These are phyloP conservation scores for Dictyostelium firmibasis DNA, from an alignment of 78 protist species.

Conservation along the genomic window DNA sequence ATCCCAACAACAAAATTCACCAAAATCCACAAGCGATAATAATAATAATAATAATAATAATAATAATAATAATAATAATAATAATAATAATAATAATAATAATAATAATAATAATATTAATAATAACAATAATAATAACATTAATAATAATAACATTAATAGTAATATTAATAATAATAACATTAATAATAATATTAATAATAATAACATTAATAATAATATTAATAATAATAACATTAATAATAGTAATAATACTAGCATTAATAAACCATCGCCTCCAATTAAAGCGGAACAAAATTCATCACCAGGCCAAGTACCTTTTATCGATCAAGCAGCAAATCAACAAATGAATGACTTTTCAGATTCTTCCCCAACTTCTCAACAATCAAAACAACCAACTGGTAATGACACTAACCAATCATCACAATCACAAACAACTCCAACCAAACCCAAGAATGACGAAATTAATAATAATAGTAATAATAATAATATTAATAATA, in stretches of 20 bases:
- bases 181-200: too few species aligned
- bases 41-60: background rate
- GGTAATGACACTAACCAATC: background rate
- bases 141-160: too few species aligned
- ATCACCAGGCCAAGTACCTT: slow-evolving; percentile 1
- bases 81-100: background rate
- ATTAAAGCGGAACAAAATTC: background rate
- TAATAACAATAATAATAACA: too few species aligned
- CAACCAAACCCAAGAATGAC: background rate
- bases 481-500: background rate
- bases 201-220: too few species aligned
- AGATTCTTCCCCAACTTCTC: background rate
- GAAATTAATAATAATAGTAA: background rate
- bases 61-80: background rate
- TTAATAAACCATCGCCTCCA: background rate
- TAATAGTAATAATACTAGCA: background rate
- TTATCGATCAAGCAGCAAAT: slow-evolving; percentile 11
- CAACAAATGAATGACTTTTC: background rate
- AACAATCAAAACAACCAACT: background rate
- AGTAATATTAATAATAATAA: too few species aligned
- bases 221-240: too few species aligned
- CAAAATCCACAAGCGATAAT: background rate
- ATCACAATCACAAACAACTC: background rate
- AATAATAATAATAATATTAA: background rate
- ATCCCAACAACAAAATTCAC: background rate